Evolutionary conservation across 768 basidiomycete genomes (phyloP).

Genomic region (Tephrocybe sp.): DNA sequence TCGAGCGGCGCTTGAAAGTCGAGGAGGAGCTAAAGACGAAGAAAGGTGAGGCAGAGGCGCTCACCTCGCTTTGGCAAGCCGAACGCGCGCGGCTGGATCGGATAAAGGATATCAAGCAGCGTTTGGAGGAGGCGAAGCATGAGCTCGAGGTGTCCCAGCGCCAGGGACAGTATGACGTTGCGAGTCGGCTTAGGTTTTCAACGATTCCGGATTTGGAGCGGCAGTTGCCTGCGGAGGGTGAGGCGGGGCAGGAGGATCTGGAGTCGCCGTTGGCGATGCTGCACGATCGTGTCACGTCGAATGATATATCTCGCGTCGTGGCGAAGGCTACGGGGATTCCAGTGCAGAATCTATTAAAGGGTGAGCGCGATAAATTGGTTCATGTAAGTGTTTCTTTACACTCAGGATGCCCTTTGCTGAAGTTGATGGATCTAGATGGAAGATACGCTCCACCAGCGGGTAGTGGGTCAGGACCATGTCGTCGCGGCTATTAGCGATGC

Average conservation of each 20-base stretch:
- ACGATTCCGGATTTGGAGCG: constrained; percentile 80
- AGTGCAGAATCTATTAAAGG: constrained; percentile 82
- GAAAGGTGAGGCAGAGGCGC: constrained; percentile 55
- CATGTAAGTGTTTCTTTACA: constrained; percentile 55
- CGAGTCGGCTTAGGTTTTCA: constrained; percentile 79
- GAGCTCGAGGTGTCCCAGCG: constrained; percentile 87
- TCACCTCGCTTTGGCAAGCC: constrained; percentile 72
- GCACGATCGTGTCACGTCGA: constrained; percentile 85
- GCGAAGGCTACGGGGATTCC: constrained; percentile 90
- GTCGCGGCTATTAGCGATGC: constrained; percentile 84
- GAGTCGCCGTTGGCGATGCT: constrained; percentile 62
- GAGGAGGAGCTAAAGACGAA: constrained; percentile 61
- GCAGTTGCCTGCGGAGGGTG: constrained; percentile 64
- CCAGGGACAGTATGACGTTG: constrained; percentile 82
- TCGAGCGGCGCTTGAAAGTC: constrained; percentile 66
- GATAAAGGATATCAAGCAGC: constrained; percentile 70
- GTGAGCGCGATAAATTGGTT: constrained; percentile 86
- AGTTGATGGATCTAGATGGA: constrained; percentile 68
- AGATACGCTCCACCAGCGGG: constrained; percentile 62
- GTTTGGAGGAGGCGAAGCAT: constrained; percentile 79
- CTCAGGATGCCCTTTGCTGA: neutral
- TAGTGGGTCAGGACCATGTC: constrained; percentile 93
- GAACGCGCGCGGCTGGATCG: constrained; percentile 68
- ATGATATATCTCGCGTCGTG: constrained; percentile 85
- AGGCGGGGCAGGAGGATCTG: constrained; percentile 30